These are phyloP conservation scores for Lenzites betulinus DNA, from an alignment of 768 basidiomycete species.

Conservation along the genomic window DNA sequence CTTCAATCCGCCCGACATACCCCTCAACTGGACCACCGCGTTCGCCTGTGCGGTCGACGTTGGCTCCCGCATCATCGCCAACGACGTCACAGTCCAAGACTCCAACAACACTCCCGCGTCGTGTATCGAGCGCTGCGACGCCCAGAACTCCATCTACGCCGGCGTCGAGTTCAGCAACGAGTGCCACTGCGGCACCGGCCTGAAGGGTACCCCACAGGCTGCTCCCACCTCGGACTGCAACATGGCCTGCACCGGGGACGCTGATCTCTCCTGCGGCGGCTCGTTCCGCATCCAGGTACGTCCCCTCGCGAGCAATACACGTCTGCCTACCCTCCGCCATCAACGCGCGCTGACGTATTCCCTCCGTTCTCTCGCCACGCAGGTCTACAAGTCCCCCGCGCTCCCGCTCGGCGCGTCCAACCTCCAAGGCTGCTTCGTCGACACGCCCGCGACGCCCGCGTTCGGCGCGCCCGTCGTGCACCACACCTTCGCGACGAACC, in stretches of 20 bases:
- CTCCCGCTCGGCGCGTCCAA: slow-evolving; percentile 15
- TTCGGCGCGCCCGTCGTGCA: slow-evolving; percentile 6
- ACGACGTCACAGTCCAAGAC: slow-evolving; percentile 16
- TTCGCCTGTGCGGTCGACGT: slow-evolving; percentile 22
- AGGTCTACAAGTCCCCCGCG: slow-evolving; percentile 21
- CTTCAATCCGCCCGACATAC: slow-evolving; percentile 12
- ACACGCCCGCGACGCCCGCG: slow-evolving; percentile 15
- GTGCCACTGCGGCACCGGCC: slow-evolving; percentile 29
- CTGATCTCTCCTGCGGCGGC: slow-evolving; percentile 23
- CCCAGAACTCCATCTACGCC: slow-evolving; percentile 22
- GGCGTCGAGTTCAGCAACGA: slow-evolving; percentile 30
- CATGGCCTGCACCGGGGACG: slow-evolving; percentile 23
- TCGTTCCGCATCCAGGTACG: slow-evolving; percentile 25
- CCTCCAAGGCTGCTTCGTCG: slow-evolving; percentile 18
- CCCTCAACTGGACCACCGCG: slow-evolving; percentile 22
- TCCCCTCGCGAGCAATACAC: no score
- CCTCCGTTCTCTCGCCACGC: background rate
- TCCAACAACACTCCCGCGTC: slow-evolving; percentile 22
- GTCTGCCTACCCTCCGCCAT: no score
- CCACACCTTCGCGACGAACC: slow-evolving; percentile 10
- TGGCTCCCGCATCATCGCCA: slow-evolving; percentile 22
- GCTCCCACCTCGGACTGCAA: slow-evolving; percentile 24
- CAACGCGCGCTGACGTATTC: no score
- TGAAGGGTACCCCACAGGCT: slow-evolving; percentile 4
- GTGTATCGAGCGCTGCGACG: slow-evolving; percentile 22